Evolutionary conservation across 305 asterid species (phyloP), one percentile per base, ranked within the genome.

Genomic region (Salvia sclarea): DNA sequence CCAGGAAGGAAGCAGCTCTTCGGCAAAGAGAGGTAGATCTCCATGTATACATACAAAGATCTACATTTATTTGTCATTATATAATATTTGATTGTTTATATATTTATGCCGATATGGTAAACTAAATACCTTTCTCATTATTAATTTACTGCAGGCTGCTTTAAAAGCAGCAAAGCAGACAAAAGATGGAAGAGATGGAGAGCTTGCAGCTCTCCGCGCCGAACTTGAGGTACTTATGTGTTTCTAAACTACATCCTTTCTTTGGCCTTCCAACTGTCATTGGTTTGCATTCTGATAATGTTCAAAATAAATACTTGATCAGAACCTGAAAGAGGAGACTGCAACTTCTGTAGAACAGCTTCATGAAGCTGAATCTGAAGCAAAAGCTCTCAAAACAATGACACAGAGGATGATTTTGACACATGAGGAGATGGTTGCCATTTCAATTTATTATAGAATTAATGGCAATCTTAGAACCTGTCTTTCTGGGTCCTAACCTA

Each of bases 1-100:
- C 72, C 95, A 92, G 99, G 85, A 95, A 95, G 88, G 98, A 95
- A 85, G 99, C 97, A 72, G 94, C 97, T 78, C 86, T 95, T 60
- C 87, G 92, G 43, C 92, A 92, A 78, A 88, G 96, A 80, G 99
- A 95, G 95, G 99, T 95, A 72, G 40, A 48, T 63, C 62, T 70
- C 61, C 50, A 59, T 63, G 63, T 43, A 30, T 57, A 20, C 75
- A 68, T 57, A 63, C 14, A 0, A 30, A 14, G 22, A 9, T 41
- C 17, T n/a, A 16, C 44, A 11, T 54, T 13, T 55, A 40, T 41
- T 43, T 47, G 45, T 62, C 24, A 31, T n/a, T n/a, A 50, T 52
- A 38, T 21, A 66, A 21, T 7, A 1, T 61, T 40, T 16, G 21
- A 38, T 17, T 53, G 37, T 12, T 45, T 48, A 18, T 35, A 64